These are phyloP conservation scores for Bipolaris sorokiniana DNA, from an alignment of 2,329 filamentous ascomycete genomes.

Conservation along the genomic window DNA sequence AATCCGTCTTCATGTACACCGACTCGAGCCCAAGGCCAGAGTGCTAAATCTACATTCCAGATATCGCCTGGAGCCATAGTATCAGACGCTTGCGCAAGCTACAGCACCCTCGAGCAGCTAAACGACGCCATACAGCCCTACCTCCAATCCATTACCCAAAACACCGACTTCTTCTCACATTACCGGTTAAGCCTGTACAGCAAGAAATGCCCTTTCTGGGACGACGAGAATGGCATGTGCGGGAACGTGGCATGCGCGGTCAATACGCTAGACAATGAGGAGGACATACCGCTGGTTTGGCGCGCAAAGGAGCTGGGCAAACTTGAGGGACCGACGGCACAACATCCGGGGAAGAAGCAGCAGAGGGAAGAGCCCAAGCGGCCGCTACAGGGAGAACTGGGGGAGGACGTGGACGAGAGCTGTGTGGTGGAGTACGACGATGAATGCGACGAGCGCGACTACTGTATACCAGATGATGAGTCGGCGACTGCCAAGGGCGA, in stretches of 20 bases:
- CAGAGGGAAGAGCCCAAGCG: slow-evolving; percentile 73
- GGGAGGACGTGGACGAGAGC: slow-evolving; percentile 87
- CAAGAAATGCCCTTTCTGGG: slow-evolving; percentile 95
- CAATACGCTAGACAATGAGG: slow-evolving; percentile 91
- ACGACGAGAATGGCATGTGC: slow-evolving; percentile 90
- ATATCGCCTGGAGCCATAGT: slow-evolving; percentile 89
- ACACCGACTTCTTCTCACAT: slow-evolving; percentile 97
- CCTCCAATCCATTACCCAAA: slow-evolving; percentile 78
- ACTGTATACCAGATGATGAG: slow-evolving; percentile 95
- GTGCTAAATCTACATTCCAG: slow-evolving; percentile 59
- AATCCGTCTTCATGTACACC: slow-evolving; percentile 30
- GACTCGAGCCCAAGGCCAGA: slow-evolving; percentile 32
- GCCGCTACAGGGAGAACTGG: slow-evolving; percentile 81
- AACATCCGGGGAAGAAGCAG: slow-evolving; percentile 78
- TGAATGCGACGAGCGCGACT: slow-evolving; percentile 95
- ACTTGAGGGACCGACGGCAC: slow-evolving; percentile 87
- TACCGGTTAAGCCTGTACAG: slow-evolving; percentile 95
- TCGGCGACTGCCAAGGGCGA: slow-evolving; percentile 85
- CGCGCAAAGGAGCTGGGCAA: slow-evolving; percentile 90
- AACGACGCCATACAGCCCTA: slow-evolving; percentile 78
- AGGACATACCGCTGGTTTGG: slow-evolving; percentile 92
- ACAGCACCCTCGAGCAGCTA: slow-evolving; percentile 83
- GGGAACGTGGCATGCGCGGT: slow-evolving; percentile 97
- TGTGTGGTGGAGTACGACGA: slow-evolving; percentile 98
- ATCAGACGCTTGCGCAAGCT: slow-evolving; percentile 92